Evolutionary conservation across 495 filamentous ascomycete species (phyloP), one percentile per base, ranked within the genome.

Genomic region (Penicillium paxilli): DNA sequence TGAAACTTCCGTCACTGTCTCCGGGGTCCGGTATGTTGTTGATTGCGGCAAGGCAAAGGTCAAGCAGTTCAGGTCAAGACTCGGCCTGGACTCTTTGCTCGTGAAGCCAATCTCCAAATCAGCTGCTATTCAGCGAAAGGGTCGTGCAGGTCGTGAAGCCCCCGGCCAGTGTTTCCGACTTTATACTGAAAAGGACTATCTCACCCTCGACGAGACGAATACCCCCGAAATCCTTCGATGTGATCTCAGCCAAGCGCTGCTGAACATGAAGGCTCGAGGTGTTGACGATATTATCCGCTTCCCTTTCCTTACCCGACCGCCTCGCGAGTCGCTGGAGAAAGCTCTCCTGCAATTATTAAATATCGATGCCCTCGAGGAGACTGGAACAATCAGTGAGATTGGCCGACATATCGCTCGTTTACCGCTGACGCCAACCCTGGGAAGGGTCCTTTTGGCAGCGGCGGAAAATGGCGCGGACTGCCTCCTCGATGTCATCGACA

Each of bases 1-100:
- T 20, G 95, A 99, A 63, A 98, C 95, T 0, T 99, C 95, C 1
- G 87, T 99, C 49, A 99, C 95, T 0, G 92, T 99, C 0, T 86
- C 93, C 7, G 95, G 95, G 2, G 91, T 99, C 4, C 83, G 91
- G 2, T 90, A 83, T 62, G 95, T 99, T 24, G 78, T 99, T 24
- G 95, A 99, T 65, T 88, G 89, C 61, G 95, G 95, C 21, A 96
- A 96, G 63, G 88, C 87, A 4, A 99, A 98, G 65, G 83, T 92
- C 46, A 97, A 96, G 67, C 88, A 96, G 54, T 98, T 92, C 72
- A 86, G 92, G 2, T 82, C 88, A 10, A 80, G 85, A 0, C 80
- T 98, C 0, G 92, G 90, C 8, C 81, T 99, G 59, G 94, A 97
- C 47, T 96, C 94, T 1, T 81, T 99, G 14, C 80, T 98, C 1